A percentile compares a stretch with the other conserved stretches of the same genome.
These are phyloP conservation scores for Diplodia scrobiculata DNA, from an alignment of 2,329 filamentous ascomycete genomes.

Conservation along the genomic window DNA sequence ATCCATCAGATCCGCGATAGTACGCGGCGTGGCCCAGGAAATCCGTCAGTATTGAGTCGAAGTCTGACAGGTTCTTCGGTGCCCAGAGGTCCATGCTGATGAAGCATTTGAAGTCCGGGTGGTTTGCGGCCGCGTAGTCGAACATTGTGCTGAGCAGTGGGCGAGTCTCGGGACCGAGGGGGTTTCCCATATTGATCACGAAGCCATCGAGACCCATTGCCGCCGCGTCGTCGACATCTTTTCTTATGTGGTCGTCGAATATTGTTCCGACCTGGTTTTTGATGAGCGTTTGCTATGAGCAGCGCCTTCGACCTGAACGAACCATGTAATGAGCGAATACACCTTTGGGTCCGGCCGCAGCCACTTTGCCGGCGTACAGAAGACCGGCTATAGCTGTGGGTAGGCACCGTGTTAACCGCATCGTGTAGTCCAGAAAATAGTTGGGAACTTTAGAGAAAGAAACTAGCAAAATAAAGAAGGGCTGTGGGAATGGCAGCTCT, in stretches of 20 bases:
- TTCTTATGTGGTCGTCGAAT: not conserved
- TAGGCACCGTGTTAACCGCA: not conserved
- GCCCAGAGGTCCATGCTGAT: slow-evolving; percentile 15
- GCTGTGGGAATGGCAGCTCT: not conserved
- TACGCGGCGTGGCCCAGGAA: slow-evolving; percentile 6
- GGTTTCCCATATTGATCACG: slow-evolving; percentile 10
- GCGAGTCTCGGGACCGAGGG: not conserved
- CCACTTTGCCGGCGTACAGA: not conserved
- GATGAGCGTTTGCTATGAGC: not conserved
- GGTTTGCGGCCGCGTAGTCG: not conserved
- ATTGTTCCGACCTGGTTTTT: not conserved
- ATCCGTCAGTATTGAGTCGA: slow-evolving; percentile 6
- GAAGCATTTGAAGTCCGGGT: slow-evolving; percentile 4
- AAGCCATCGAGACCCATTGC: slow-evolving; percentile 11
- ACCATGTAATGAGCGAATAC: slow-evolving; percentile 23
- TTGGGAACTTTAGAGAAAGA: not conserved
- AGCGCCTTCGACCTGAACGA: not conserved
- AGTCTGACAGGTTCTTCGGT: slow-evolving; percentile 7
- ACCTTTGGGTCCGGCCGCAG: not conserved
- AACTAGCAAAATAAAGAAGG: not conserved
- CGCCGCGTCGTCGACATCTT: slow-evolving; percentile 12
- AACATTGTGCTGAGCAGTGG: not conserved
- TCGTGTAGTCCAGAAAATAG: not conserved
- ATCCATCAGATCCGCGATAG: slow-evolving; percentile 1
- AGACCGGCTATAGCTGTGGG: not conserved